Evolutionary conservation across 768 basidiomycete species (phyloP).

Genomic region (Favolaschia claudopus): DNA sequence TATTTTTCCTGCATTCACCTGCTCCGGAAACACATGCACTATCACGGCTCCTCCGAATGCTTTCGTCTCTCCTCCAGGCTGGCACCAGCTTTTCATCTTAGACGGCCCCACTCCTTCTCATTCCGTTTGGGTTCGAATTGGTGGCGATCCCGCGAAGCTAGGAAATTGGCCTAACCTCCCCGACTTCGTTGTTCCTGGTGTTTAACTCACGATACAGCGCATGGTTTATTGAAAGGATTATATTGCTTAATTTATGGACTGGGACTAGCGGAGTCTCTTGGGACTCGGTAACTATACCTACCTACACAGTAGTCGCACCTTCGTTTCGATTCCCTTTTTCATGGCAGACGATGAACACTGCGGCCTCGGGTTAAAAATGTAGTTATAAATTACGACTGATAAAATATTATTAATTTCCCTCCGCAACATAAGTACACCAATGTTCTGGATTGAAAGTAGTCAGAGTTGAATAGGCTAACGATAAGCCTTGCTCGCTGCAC

Average conservation of each 20-base stretch:
- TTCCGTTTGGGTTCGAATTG: slow-evolving; percentile 79
- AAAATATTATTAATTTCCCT: too few species aligned
- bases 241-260: neutral
- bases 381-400: too few species aligned
- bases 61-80: slow-evolving; percentile 74
- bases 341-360: too few species aligned
- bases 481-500: too few species aligned
- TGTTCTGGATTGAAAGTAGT: too few species aligned
- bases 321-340: too few species aligned
- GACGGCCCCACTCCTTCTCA: slow-evolving; percentile 83
- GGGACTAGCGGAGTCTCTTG: too few species aligned
- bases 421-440: too few species aligned
- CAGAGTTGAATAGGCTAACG: too few species aligned
- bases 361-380: too few species aligned
- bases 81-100: slow-evolving; percentile 79
- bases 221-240: neutral
- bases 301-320: too few species aligned
- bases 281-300: too few species aligned
- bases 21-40: slow-evolving; percentile 73
- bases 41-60: slow-evolving; percentile 81
- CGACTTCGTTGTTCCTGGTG: slow-evolving; percentile 73
- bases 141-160: slow-evolving; percentile 73
- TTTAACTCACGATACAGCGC: slow-evolving; percentile 39
- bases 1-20: slow-evolving; percentile 77
- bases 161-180: slow-evolving; percentile 79